Evolutionary conservation across 768 basidiomycete species (phyloP), one percentile per base, ranked within the genome.

Genomic region (Leccinum olivaceopallidum): DNA sequence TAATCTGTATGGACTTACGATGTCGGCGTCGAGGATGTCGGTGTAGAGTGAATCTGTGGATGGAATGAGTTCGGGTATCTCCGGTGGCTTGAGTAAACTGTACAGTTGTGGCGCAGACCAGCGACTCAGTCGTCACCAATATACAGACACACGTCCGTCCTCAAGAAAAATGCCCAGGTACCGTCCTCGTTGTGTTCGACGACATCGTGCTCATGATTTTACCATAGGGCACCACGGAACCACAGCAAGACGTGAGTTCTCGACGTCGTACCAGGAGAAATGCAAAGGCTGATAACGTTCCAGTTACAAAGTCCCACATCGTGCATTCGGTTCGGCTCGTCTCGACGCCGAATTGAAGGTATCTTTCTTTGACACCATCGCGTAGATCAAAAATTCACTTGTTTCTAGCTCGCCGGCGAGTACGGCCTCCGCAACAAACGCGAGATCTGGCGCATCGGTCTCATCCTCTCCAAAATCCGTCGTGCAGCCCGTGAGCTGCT

Each of bases 361-460:
- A 72, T 10, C 61, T 69, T 58, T 12, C 9, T 18, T 28, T 26
- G 10, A 5, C 24, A 5, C 14, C 39, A 4, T 55, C n/a, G 14
- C 14, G 54, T 61, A 34, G 26, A 53, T 42, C 13, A 24, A 34
- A 47, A n/a, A 30, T 55, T 62, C 32, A 55, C 55, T 42, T 26
- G 39, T 48, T 16, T 56, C 44, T 70, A 97, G 96, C 95, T 98
- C 79, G 96, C 95, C 57, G 96, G 97, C 79, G 97, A 99, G 81
- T 98, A 95, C 84, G 97, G 97, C 77, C 93, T 98, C 76, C 92
- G 95, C 78, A 98, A 98, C 92, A 99, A 99, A 85, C 92, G 96
- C 76, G 97, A 99, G 82, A 97, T 98, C 83, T 99, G 96, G 97
- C 93, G 97, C 74, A 98, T 99, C 78, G 88, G 94, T 76, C 89